phyloP scores from a whole-genome alignment of 805 yeast species.

The Candida michaelii region DNA sequence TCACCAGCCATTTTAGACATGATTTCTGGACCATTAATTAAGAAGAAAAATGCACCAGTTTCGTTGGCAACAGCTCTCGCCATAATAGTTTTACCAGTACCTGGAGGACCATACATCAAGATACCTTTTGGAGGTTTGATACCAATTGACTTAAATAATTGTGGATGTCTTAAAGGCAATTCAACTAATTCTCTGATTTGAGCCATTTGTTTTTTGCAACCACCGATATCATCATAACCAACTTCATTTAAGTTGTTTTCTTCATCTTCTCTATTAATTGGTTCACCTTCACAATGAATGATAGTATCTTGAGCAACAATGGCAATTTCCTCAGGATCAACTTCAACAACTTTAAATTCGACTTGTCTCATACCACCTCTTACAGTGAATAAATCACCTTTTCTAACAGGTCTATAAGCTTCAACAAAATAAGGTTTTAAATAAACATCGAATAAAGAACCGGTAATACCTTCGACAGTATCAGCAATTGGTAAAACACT shows the following conservation, averaged over 20 bases:
- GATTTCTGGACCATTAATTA: conserved; percentile 98
- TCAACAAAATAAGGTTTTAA: conserved; percentile 98
- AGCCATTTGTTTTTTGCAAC: conserved; percentile 99
- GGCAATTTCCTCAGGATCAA: conserved; percentile 95
- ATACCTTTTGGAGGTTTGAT: conserved; percentile 99
- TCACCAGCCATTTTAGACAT: conserved; percentile 99
- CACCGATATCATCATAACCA: conserved; percentile 99
- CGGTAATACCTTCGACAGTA: conserved; percentile 96
- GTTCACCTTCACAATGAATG: conserved; percentile 98
- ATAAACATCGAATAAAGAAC: conserved; percentile 92
- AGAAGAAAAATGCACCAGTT: conserved; percentile 97
- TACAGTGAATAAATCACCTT: conserved; percentile 93
- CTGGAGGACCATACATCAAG: conserved; percentile 98
- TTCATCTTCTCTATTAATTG: conserved; percentile 96
- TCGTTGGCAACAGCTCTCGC: conserved; percentile 99
- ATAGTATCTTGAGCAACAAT: conserved; percentile 98
- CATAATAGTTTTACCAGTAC: conserved; percentile 99
- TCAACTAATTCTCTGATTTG: conserved; percentile 98
- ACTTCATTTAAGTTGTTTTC: conserved; percentile 95
- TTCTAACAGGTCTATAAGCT: conserved; percentile 97
- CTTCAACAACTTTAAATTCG: conserved; percentile 97
- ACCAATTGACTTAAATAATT: conserved; percentile 95
- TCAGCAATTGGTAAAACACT: conserved; percentile 96
- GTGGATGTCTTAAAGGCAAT: conserved; percentile 97
- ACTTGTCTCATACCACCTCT: conserved; percentile 99